Conservation (phyloP, 73 alveolate genomes). For the Paramecium bursaria region DNA sequence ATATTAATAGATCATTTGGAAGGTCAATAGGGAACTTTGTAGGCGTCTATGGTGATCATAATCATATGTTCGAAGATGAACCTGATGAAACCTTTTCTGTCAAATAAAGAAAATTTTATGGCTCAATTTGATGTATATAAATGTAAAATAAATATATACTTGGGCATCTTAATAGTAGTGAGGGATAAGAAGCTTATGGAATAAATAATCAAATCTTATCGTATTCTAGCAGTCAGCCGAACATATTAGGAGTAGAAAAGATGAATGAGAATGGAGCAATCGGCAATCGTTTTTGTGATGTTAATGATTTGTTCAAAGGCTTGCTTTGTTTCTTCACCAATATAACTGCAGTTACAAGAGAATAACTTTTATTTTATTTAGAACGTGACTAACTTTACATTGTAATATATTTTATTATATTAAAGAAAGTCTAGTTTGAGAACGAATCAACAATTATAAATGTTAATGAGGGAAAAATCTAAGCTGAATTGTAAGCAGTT, state of each 20-base stretch:
- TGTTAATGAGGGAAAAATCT: too few species aligned
- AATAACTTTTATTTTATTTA: too few species aligned
- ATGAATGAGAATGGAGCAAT: not conserved
- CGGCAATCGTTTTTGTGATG: constrained; percentile 20
- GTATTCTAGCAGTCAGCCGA: not conserved
- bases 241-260: not conserved
- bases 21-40: not conserved
- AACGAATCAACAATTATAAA: too few species aligned
- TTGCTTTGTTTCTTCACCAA: constrained; percentile 18
- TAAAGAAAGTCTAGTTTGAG: too few species aligned
- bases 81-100: constrained; percentile 40
- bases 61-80: not conserved
- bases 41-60: constrained; percentile 29
- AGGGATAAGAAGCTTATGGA: constrained; percentile 7
- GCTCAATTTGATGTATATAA: constrained; percentile 26
- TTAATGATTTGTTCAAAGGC: constrained; percentile 32
- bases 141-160: not conserved
- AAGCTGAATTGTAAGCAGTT: too few species aligned
- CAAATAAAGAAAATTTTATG: constrained; percentile 26
- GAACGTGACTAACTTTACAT: too few species aligned
- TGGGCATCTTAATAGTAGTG: not conserved
- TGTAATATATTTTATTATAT: too few species aligned
- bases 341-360: not conserved
- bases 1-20: constrained; percentile 1
- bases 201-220: not conserved